These are phyloP conservation scores for Alternaria triticina DNA, from an alignment of 2,329 filamentous ascomycete genomes.

Conservation along the genomic window DNA sequence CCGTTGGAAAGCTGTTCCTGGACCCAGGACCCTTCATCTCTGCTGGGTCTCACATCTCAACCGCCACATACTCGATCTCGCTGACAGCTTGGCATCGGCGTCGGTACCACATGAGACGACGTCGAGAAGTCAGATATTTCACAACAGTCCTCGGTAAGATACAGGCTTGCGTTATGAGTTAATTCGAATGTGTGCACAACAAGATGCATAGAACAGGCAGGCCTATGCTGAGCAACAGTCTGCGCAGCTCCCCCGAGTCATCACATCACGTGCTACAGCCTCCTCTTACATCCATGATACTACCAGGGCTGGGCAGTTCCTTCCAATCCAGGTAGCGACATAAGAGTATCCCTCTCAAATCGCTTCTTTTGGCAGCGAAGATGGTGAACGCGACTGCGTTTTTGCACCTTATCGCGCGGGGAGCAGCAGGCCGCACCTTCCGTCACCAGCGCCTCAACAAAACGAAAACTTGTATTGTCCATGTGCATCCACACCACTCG, in stretches of 20 bases:
- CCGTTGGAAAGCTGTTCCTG: slow-evolving; percentile 7
- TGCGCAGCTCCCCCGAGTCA: background rate
- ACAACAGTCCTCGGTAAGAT: background rate
- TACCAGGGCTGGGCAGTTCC: background rate
- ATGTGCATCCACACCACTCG: background rate
- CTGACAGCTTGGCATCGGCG: background rate
- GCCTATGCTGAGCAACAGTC: background rate
- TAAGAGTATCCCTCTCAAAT: background rate
- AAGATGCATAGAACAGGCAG: background rate
- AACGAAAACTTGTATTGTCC: slow-evolving; percentile 1
- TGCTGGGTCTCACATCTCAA: background rate
- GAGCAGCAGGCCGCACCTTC: slow-evolving; percentile 8
- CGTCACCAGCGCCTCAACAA: slow-evolving; percentile 15
- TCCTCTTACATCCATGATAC: background rate
- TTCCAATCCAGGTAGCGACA: background rate
- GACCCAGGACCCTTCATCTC: slow-evolving; percentile 13
- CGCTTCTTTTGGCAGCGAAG: background rate
- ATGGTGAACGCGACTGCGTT: background rate
- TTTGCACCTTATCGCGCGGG: background rate
- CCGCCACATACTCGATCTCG: background rate
- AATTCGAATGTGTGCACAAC: too few species aligned
- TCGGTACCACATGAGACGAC: background rate
- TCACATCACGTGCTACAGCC: background rate
- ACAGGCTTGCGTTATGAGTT: background rate
- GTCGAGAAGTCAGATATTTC: background rate